Evolutionary conservation across 2,329 filamentous ascomycete genomes (phyloP), one percentile per base, ranked within the genome.

Genomic region (Hypoxylon rubiginosum): DNA sequence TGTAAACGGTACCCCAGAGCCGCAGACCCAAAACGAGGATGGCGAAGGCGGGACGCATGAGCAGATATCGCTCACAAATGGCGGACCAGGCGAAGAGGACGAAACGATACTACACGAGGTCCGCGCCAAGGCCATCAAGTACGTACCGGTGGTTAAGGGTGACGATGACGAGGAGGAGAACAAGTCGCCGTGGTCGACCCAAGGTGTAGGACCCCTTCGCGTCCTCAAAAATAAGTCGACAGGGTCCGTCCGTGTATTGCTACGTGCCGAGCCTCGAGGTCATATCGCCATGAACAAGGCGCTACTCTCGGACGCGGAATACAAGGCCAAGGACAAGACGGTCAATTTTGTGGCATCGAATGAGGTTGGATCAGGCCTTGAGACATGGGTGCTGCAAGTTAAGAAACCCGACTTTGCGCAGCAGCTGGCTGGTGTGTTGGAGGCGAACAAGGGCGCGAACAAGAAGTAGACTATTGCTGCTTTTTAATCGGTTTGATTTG

Each of bases 181-280:
- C n/a, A 83, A 85, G 73, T 86, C 82, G 56, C 83, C 85, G 1
- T 97, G 92, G 92, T 81, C 84, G 30, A 88, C 85, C 0, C 87
- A 91, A 76, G 93, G 92, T 48, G 82, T 92, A 7, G 93, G 93
- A 0, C 85, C 88, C 10, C 81, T 94, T 56, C 90, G 91, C 41
- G 76, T 97, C 13, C 82, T 97, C 66, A 91, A 91, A 78, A 86
- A 95, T 81, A 91, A 92, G 76, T 84, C 85, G 15, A 92, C 89
- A 0, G 88, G 86, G 19, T 84, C 85, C 28, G 86, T 90, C 3
- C 88, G 93, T 43, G 81, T 96, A 49, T 80, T 97, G 19, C 80
- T 94, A 67, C 88, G 93, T 53, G 88, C 88, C n/a, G 91, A 94
- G 69, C 92, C 92, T 0, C 86, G 89, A 67, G 93, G 93, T 15